Evolutionary conservation across 768 basidiomycete species (phyloP), one percentile per base, ranked within the genome.

Genomic region (Amanita fuliginea): DNA sequence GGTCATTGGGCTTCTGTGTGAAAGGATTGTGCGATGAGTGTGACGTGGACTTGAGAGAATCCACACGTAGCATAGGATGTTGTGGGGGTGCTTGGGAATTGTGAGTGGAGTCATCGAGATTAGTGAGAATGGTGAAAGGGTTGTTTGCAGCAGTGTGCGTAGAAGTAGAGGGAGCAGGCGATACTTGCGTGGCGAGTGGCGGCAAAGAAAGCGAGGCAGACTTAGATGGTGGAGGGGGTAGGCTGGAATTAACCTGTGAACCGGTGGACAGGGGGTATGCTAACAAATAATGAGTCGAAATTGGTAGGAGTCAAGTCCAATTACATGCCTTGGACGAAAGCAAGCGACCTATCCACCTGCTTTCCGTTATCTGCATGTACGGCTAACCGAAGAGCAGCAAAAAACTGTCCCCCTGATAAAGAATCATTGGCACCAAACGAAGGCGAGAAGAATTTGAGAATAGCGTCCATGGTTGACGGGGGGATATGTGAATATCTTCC

Each of bases 301-400:
- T 6, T 22, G 7, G 14, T 11, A 24, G 8, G n/a, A 32, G 7
- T 6, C 11, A 34, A 19, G 48, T 21, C n/a, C 11, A n/a, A 22
- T 3, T 5, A 64, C 76, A 52, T 55, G 86, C 87, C 80, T 70
- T 90, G 87, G 1, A 83, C 73, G 54, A 90, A 90, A 0, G 82
- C 85, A 24, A 89, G 71, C 6, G 69, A 68, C 39, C 78, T 67
- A 51, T 89, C 85, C 1, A 85, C 62, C 6, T 76, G 72, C 51
- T 75, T 77, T 9, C 85, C 84, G 11, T 65, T 67, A 56, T 77
- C 72, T 32, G 69, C 75, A 48, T 89, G 86, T 6, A 76, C 61
- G 0, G 83, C 74, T 2, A 90, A 75, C 35, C 87, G 66, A 19
- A 87, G 65, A 0, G 75, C 80, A 6, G 86, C 86, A 56, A 89